These are phyloP conservation scores for Calonectria honghensis DNA, from an alignment of 2,329 filamentous ascomycete genomes.

Conservation along the genomic window DNA sequence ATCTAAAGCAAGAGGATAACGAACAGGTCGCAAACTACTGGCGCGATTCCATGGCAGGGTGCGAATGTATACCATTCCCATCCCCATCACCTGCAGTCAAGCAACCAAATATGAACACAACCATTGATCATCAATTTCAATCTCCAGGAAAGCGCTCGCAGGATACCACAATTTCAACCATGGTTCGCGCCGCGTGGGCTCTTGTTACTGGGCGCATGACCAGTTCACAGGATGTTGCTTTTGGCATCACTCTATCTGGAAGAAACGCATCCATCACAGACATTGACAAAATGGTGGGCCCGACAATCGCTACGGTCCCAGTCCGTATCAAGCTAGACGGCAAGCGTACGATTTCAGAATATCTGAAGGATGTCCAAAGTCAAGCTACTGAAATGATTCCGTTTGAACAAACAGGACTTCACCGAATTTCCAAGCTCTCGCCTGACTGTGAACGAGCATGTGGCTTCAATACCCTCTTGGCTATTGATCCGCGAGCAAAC, in stretches of 20 bases:
- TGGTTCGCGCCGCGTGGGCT: constrained; percentile 56
- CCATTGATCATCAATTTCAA: constrained; percentile 2
- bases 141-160: not conserved
- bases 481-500: constrained; percentile 8
- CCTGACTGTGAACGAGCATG: not conserved
- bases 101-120: constrained; percentile 16
- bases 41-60: constrained; percentile 7
- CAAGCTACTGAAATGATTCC: constrained; percentile 40
- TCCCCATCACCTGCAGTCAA: constrained; percentile 14
- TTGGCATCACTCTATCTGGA: constrained; percentile 51
- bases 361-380: constrained; percentile 59
- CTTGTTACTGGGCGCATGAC: constrained; percentile 46
- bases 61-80: constrained; percentile 30
- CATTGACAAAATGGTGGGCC: constrained; percentile 49
- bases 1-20: not conserved
- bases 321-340: constrained; percentile 53
- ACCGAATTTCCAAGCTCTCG: constrained; percentile 27
- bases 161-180: constrained; percentile 33
- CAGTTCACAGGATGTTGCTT: constrained; percentile 47
- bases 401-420: constrained; percentile 40
- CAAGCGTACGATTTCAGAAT: constrained; percentile 57
- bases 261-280: constrained; percentile 49
- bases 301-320: constrained; percentile 40
- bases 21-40: constrained; percentile 25
- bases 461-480: constrained; percentile 38